Base-by-base conservation (phyloP, 2,329 filamentous ascomycete genomes). In the Stachybotrys echinatus region DNA sequence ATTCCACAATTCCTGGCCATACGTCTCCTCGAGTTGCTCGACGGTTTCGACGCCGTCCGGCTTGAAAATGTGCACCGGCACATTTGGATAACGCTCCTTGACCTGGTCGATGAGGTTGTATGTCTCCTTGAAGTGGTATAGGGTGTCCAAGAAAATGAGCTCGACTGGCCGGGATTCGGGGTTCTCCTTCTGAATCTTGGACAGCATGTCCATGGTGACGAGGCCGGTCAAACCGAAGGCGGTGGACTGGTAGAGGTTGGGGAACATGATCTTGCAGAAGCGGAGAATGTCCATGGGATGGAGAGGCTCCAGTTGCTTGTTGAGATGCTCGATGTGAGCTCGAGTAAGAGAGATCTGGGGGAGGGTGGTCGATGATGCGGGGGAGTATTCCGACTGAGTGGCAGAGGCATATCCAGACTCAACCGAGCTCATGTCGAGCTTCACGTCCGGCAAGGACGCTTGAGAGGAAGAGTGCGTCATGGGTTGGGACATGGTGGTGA, bases 181-280 rank as follows among this genome's bases (percentile, higher is more conserved):
- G 51, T 82, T 76, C 74, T 84, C 71, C 63, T 75, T 66, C 65
- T 85, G 74, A 50, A 94, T 79, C 71, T 88, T 88, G 56, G 88
- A 87, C 37, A 94, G 80, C 83, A 94, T 92, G 71, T 95, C 89
- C 64, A 94, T 77, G 52, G 88, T 91, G 56, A 85, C 89, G 31
- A 94, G 83, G 42, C 89, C 89, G 2, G 88, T 89, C 54, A 92
- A 72, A 48, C 88, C 88, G 64, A 92, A 92, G 50, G 89, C 88
- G 12, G 89, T 92, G 42, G 88, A 89, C 71, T 94, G 89, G 74
- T 83, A 96, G 42, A 97, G 83, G 65, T 87, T 87, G 62, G 94
- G 94, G 61, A 99, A 87, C 60, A 92, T 87, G 60, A 88, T 85
- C 65, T 92, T 88, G 77, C 87, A 90, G 88, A 95, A 96, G 72